Conservation (phyloP, 352 stramenopile species). For the Globisporangium barbulae region DNA sequence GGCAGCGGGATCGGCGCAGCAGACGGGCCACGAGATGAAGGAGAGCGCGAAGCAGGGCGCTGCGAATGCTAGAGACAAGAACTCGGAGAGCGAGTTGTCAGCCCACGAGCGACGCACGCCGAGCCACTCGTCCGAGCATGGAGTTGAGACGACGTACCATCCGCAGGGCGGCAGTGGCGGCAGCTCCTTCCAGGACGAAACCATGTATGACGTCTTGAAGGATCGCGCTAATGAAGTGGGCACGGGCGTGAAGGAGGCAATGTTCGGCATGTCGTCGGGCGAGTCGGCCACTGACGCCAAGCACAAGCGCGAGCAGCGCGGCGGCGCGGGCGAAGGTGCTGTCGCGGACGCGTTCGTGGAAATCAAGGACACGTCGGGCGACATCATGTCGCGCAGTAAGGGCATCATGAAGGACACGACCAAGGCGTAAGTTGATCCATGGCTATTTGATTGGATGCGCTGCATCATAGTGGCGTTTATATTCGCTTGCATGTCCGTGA, state of each 20-base stretch:
- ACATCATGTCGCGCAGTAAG: slow-evolving; percentile 22
- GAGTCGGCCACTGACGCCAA: slow-evolving; percentile 7
- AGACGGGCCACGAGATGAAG: slow-evolving; percentile 4
- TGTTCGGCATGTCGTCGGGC: background rate
- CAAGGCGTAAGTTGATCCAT: background rate
- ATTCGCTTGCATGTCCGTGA: background rate
- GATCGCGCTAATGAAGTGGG: background rate
- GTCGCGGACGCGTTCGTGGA: slow-evolving; percentile 16
- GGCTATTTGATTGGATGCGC: background rate
- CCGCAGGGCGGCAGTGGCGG: background rate
- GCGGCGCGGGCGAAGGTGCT: background rate
- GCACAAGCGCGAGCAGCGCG: background rate
- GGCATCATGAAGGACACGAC: slow-evolving; percentile 23
- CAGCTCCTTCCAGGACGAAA: background rate
- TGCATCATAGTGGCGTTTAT: background rate
- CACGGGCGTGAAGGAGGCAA: slow-evolving; percentile 2
- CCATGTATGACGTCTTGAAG: background rate
- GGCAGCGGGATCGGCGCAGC: background rate
- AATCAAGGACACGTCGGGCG: slow-evolving; percentile 11
- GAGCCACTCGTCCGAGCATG: too few relatives aligned
- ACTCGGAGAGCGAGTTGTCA: background rate
- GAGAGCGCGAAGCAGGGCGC: slow-evolving; percentile 1
- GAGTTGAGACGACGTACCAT: too few relatives aligned
- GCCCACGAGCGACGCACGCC: background rate
- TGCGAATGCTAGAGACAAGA: background rate